These are phyloP conservation scores for Cladosporium sp. DNA, from an alignment of 2,329 filamentous ascomycete species.

Conservation along the genomic window DNA sequence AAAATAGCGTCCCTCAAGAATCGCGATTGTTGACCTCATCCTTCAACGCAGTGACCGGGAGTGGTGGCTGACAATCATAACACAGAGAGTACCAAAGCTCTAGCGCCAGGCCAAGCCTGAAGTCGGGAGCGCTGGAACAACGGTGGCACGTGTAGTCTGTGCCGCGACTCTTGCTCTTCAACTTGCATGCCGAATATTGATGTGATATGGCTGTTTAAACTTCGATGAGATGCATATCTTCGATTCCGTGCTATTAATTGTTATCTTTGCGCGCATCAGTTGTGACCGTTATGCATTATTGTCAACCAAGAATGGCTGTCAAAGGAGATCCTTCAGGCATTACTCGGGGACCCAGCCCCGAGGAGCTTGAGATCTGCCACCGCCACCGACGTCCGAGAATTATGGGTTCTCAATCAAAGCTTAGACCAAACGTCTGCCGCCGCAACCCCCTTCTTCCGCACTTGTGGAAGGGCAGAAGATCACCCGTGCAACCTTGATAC, in stretches of 20 bases:
- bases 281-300: no score
- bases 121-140: conserved; percentile 8
- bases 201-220: not conserved
- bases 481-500: not conserved
- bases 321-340: not conserved
- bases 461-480: conserved; percentile 1
- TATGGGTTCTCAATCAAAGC: conserved; percentile 11
- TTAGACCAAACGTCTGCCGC: not conserved
- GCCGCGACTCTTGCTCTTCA: not conserved
- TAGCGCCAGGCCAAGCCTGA: conserved; percentile 8
- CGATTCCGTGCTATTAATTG: no score
- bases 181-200: not conserved
- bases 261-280: no score
- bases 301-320: not conserved
- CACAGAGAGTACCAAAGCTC: not conserved
- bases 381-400: conserved; percentile 8
- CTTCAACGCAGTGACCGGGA: conserved; percentile 9
- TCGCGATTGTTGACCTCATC: conserved; percentile 11
- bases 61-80: conserved; percentile 7
- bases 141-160: conserved; percentile 1
- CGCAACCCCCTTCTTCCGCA: not conserved
- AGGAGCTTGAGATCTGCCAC: not conserved
- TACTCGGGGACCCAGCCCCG: not conserved
- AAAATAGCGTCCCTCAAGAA: conserved; percentile 3
- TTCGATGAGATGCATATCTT: not conserved